These are phyloP conservation scores for Plasmodium adleri DNA, from an alignment of 169 alveolate genomes.

Conservation along the genomic window DNA sequence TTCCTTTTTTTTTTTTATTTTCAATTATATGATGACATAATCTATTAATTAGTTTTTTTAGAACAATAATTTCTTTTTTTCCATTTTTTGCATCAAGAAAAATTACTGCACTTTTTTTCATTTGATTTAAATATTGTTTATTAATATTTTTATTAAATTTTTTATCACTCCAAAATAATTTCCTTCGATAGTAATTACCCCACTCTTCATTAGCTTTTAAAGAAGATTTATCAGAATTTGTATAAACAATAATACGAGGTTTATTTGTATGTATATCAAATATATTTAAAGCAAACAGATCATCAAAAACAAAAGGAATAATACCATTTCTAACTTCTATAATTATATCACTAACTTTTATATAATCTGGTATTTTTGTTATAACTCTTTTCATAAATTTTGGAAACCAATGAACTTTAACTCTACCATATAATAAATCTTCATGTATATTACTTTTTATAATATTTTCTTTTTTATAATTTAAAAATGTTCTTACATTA, in stretches of 20 bases:
- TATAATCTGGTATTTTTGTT: slow-evolving; percentile 78
- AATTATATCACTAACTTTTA: slow-evolving; percentile 81
- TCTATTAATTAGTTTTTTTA: slow-evolving; percentile 81
- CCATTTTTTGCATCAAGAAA: slow-evolving; percentile 85
- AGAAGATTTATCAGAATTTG: slow-evolving; percentile 81
- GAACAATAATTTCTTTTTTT: slow-evolving; percentile 76
- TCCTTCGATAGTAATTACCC: slow-evolving; percentile 84
- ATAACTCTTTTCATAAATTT: slow-evolving; percentile 80
- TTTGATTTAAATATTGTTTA: slow-evolving; percentile 72
- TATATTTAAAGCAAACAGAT: slow-evolving; percentile 78
- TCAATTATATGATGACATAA: slow-evolving; percentile 78
- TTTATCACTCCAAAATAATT: slow-evolving; percentile 70
- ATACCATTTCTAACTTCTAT: slow-evolving; percentile 86
- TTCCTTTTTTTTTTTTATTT: slow-evolving; percentile 77
- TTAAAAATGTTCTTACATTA: slow-evolving; percentile 33
- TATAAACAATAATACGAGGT: slow-evolving; percentile 82
- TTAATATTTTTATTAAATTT: slow-evolving; percentile 78
- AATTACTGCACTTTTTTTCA: slow-evolving; percentile 79
- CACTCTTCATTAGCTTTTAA: slow-evolving; percentile 82
- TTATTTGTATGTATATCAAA: slow-evolving; percentile 81
- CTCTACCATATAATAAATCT: slow-evolving; percentile 51
- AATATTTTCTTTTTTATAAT: slow-evolving; percentile 57
- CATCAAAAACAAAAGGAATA: slow-evolving; percentile 83
- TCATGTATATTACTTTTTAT: slow-evolving; percentile 57
- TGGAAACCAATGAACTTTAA: slow-evolving; percentile 83